These are phyloP conservation scores for Thalassiosira exigua DNA, from an alignment of 352 stramenopile species.

Conservation along the genomic window DNA sequence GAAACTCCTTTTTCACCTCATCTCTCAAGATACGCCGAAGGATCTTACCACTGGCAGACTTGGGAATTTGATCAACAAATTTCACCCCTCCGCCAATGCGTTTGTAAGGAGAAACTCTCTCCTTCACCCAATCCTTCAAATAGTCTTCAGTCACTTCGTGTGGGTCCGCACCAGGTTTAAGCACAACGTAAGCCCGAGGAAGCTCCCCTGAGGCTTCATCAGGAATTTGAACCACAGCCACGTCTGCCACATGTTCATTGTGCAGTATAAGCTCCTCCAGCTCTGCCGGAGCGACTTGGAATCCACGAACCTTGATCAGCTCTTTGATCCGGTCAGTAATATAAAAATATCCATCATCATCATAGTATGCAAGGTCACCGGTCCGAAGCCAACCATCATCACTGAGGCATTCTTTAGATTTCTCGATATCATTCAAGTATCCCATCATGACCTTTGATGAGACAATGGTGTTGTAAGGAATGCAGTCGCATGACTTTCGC, in stretches of 20 bases:
- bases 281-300: slow-evolving; percentile 91
- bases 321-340: slow-evolving; percentile 81
- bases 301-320: slow-evolving; percentile 87
- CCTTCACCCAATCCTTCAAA: slow-evolving; percentile 87
- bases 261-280: slow-evolving; percentile 89
- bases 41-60: slow-evolving; percentile 89
- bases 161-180: slow-evolving; percentile 68
- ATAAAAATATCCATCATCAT: slow-evolving; percentile 71
- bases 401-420: slow-evolving; percentile 72
- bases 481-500: slow-evolving; percentile 87
- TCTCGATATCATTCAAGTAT: slow-evolving; percentile 79
- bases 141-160: slow-evolving; percentile 76
- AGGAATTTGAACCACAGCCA: slow-evolving; percentile 85
- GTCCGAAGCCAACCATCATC: slow-evolving; percentile 76
- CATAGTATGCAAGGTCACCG: slow-evolving; percentile 71
- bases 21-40: slow-evolving; percentile 87
- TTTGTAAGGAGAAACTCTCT: slow-evolving; percentile 89
- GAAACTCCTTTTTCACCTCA: slow-evolving; percentile 50
- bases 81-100: slow-evolving; percentile 87
- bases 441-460: slow-evolving; percentile 74
- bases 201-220: slow-evolving; percentile 88
- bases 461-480: slow-evolving; percentile 88
- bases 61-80: slow-evolving; percentile 90
- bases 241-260: slow-evolving; percentile 87
- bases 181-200: slow-evolving; percentile 90